Evolutionary conservation across 805 yeast genomes (phyloP).

Genomic region (Jamesozyma lodderae): DNA sequence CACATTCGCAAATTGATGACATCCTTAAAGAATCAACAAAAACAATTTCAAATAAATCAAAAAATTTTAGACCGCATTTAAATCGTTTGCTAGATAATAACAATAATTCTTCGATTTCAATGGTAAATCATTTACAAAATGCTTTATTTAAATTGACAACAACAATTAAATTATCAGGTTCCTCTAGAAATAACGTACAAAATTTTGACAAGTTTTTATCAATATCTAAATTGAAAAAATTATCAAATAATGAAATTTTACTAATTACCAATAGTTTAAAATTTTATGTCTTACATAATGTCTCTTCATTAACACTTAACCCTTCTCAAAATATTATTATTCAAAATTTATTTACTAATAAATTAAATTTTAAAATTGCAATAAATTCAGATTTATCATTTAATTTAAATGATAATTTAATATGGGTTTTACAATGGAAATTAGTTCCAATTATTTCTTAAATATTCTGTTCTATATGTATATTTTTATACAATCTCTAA

Average conservation of each 20-base stretch:
- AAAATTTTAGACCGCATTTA: too few species aligned
- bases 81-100: too few species aligned
- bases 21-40: too few species aligned
- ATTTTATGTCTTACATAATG: neutral
- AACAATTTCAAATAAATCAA: too few species aligned
- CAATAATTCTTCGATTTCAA: neutral
- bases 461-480: neutral
- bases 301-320: too few species aligned
- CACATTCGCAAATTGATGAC: too few species aligned
- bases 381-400: conserved; percentile 6
- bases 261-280: neutral
- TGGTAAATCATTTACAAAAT: neutral
- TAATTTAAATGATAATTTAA: conserved; percentile 1
- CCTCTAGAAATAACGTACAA: neutral
- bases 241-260: conserved; percentile 2
- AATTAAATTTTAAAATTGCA: conserved; percentile 1
- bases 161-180: neutral
- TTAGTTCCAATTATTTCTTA: neutral
- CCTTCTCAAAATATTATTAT: neutral
- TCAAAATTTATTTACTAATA: neutral
- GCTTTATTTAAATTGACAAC: conserved; percentile 1
- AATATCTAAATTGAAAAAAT: neutral
- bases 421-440: conserved; percentile 12
- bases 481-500: conserved; percentile 24
- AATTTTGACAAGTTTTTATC: conserved; percentile 2